Evolutionary conservation across 2,329 filamentous ascomycete species (phyloP).

Genomic region (Macrophomina pseudophaseolina): DNA sequence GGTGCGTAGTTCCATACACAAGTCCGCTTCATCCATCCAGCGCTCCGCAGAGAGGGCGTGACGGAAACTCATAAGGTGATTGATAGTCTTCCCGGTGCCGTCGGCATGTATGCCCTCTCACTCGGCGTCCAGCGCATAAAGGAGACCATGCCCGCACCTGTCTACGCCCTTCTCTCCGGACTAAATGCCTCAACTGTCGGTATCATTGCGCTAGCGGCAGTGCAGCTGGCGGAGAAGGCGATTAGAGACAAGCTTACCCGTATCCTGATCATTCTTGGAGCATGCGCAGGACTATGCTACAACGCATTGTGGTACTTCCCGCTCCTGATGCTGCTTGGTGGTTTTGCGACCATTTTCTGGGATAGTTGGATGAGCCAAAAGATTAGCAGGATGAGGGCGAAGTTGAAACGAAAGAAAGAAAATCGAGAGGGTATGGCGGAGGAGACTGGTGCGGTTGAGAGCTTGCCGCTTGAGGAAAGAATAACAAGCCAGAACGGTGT

Average conservation of each 20-base stretch:
- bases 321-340: constrained; percentile 45
- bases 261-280: background rate
- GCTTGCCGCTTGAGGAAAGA: background rate
- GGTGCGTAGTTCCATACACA: background rate
- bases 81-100: background rate
- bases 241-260: background rate
- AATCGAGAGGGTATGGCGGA: background rate
- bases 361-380: constrained; percentile 59
- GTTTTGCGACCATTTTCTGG: constrained; percentile 59
- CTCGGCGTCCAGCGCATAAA: background rate
- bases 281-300: background rate
- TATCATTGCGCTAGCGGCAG: constrained; percentile 71
- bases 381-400: constrained; percentile 38
- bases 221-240: constrained; percentile 42
- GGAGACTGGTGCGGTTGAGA: background rate
- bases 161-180: constrained; percentile 58
- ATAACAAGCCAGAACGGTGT: background rate
- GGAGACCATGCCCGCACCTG: background rate
- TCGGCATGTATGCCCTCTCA: background rate
- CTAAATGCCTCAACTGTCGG: constrained; percentile 75
- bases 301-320: background rate
- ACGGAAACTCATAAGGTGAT: no score
- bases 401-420: constrained; percentile 30
- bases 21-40: background rate
- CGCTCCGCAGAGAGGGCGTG: no score